phyloP scores from a whole-genome alignment of 345 rosid genomes.

The Cardamine resedifolia region DNA sequence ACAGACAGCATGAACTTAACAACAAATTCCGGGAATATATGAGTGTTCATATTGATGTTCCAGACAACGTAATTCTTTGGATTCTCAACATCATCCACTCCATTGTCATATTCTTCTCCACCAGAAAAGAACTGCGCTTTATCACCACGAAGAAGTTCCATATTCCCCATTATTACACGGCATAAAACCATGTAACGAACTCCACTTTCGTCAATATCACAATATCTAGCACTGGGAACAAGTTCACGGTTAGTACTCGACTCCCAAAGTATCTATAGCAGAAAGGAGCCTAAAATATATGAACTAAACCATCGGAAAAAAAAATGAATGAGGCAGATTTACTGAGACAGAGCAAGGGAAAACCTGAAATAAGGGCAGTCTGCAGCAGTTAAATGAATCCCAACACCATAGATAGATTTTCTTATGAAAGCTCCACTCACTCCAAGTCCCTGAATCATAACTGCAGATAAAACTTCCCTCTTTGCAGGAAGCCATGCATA shows the following conservation, averaged over 20 bases:
- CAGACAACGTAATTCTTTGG: constrained; percentile 67
- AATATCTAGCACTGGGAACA: constrained; percentile 64
- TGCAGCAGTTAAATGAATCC: constrained; percentile 71
- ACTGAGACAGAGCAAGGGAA: neutral
- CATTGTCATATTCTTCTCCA: constrained; percentile 69
- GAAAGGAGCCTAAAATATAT: neutral
- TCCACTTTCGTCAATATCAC: constrained; percentile 92
- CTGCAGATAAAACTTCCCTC: constrained; percentile 43
- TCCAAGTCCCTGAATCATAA: constrained; percentile 66
- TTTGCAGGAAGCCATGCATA: constrained; percentile 92
- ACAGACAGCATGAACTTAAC: constrained; percentile 79
- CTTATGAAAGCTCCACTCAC: constrained; percentile 53
- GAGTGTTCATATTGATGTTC: constrained; percentile 86
- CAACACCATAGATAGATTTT: constrained; percentile 63
- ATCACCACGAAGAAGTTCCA: constrained; percentile 68
- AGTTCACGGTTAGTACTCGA: constrained; percentile 27
- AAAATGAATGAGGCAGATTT: neutral
- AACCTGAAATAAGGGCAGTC: constrained; percentile 67
- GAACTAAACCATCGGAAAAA: neutral
- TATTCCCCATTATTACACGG: constrained; percentile 86
- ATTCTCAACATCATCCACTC: constrained; percentile 70
- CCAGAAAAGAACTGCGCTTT: constrained; percentile 61
- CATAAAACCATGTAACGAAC: constrained; percentile 64
- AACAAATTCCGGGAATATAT: constrained; percentile 80
- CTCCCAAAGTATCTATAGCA: neutral